phyloP scores from a whole-genome alignment of 75 land plant genomes.

The Pinus taeda region DNA sequence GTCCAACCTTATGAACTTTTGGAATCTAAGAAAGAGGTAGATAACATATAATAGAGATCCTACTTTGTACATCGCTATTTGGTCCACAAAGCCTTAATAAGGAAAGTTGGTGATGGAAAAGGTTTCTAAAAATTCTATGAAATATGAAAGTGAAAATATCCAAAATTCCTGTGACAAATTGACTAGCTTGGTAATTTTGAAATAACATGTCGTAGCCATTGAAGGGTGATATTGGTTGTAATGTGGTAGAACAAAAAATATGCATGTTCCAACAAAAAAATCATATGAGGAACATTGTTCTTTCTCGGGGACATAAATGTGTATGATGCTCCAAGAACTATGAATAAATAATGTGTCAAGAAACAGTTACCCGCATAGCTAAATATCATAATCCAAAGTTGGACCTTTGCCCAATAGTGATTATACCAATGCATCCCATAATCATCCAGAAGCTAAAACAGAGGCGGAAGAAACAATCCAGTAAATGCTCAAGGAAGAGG shows the following conservation, averaged over 20 bases:
- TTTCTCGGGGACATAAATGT: conserved; percentile 91
- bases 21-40: no score
- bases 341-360: conserved; percentile 97
- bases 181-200: conserved; percentile 37
- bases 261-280: conserved; percentile 79
- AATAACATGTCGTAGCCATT: conserved; percentile 61
- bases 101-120: no score
- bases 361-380: conserved; percentile 98
- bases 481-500: no score
- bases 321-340: conserved; percentile 91
- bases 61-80: no score
- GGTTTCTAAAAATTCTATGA: conserved; percentile 45
- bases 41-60: no score
- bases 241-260: conserved; percentile 86
- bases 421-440: no score
- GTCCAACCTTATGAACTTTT: no score
- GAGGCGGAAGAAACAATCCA: no score
- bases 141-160: conserved; percentile 75
- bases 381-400: conserved; percentile 80
- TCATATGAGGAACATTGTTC: conserved; percentile 86
- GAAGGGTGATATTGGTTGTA: conserved; percentile 73
- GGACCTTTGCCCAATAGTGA: conserved; percentile 39
- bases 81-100: no score
- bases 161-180: conserved; percentile 54
- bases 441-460: no score